phyloP scores from a whole-genome alignment of 345 rosid genomes.

The Hypericum perforatum region DNA sequence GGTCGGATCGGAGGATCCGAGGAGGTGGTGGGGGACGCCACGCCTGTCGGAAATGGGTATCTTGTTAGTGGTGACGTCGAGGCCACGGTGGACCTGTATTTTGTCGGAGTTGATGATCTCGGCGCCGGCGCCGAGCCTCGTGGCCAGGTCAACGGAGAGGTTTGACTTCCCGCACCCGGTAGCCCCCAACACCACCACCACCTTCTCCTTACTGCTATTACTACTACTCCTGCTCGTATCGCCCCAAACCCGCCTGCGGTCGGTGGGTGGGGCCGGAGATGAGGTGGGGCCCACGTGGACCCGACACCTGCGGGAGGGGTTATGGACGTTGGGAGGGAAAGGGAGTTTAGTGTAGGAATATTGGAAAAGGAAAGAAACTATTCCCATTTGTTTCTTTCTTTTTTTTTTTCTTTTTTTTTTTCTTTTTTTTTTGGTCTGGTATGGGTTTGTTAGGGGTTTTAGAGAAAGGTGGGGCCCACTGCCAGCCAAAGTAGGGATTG shows the following conservation, averaged over 20 bases:
- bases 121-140: conserved; percentile 25
- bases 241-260: too few species aligned
- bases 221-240: too few species aligned
- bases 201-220: conserved; percentile 54
- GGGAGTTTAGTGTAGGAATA: too few species aligned
- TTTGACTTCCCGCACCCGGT: conserved; percentile 78
- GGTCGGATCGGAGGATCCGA: conserved; percentile 40
- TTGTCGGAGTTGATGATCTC: conserved; percentile 86
- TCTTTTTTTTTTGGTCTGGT: too few species aligned
- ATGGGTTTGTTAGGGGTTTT: too few species aligned
- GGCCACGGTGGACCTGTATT: conserved; percentile 69
- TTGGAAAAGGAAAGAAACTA: too few species aligned
- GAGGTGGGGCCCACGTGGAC: background rate
- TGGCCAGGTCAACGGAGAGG: conserved; percentile 73
- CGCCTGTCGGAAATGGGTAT: conserved; percentile 43
- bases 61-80: conserved; percentile 84
- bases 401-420: too few species aligned
- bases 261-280: too few species aligned
- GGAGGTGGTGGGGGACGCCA: conserved; percentile 68
- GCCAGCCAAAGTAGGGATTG: too few species aligned
- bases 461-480: too few species aligned
- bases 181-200: conserved; percentile 76
- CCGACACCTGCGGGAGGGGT: background rate
- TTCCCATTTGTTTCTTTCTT: too few species aligned
- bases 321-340: too few species aligned